These are phyloP conservation scores for Leucocoprinus leucothites DNA, from an alignment of 768 basidiomycete genomes.

Conservation along the genomic window DNA sequence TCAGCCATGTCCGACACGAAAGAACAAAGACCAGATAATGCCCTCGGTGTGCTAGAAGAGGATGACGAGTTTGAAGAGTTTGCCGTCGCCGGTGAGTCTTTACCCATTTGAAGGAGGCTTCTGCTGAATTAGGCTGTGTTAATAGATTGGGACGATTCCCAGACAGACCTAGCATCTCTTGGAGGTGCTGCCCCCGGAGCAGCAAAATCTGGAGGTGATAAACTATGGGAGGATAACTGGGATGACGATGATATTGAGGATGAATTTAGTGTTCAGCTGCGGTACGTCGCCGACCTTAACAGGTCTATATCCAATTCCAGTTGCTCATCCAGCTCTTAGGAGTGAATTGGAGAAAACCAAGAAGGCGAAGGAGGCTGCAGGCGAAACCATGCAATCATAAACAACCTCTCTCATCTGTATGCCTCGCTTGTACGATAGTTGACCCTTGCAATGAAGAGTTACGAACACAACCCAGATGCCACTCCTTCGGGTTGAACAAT, in stretches of 20 bases:
- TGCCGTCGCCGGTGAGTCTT: conserved; percentile 66
- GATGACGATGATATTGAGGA: conserved; percentile 99
- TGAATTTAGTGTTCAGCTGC: conserved; percentile 91
- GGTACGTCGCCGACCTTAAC: conserved; percentile 65
- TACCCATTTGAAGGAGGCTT: not conserved
- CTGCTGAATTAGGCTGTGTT: not conserved
- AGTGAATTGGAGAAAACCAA: not conserved
- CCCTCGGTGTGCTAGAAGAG: conserved; percentile 89
- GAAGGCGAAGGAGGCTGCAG: conserved; percentile 1
- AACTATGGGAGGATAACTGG: conserved; percentile 99
- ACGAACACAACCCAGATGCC: too few species aligned
- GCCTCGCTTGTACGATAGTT: too few species aligned
- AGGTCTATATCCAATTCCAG: too few species aligned
- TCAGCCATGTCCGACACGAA: conserved; percentile 47
- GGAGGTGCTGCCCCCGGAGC: conserved; percentile 70
- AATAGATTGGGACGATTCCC: conserved; percentile 83
- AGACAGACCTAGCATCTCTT: conserved; percentile 79
- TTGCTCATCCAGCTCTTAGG: not conserved
- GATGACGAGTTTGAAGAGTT: conserved; percentile 99
- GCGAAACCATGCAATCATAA: not conserved
- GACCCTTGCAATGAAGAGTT: too few species aligned
- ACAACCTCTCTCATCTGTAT: too few species aligned
- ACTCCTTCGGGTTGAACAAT: too few species aligned
- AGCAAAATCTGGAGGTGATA: conserved; percentile 80
- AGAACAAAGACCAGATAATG: conserved; percentile 37